Evolutionary conservation across 139 green algal species (phyloP).

Genomic region (Eudorina sp.): DNA sequence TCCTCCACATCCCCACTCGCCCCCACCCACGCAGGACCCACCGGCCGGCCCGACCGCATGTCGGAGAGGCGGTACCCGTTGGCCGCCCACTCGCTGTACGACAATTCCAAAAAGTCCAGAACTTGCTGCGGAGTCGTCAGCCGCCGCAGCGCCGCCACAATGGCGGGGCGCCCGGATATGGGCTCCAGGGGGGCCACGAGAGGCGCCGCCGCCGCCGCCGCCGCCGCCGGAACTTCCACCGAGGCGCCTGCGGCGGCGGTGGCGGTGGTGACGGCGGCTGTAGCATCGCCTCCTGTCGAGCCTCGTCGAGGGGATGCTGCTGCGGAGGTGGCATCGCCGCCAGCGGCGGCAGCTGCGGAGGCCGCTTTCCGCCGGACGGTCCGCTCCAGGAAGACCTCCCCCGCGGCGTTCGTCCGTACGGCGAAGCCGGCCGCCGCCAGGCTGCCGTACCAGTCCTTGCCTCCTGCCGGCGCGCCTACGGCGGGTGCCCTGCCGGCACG

Average conservation of each 20-base stretch:
- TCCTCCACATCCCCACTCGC: background rate
- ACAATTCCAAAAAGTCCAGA: constrained; percentile 35
- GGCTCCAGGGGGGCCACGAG: constrained; percentile 10
- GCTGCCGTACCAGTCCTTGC: background rate
- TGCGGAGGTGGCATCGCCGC: background rate
- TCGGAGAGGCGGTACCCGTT: constrained; percentile 37
- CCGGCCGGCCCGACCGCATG: background rate
- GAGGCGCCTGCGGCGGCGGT: background rate
- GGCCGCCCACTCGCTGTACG: constrained; percentile 33
- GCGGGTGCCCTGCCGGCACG: no score
- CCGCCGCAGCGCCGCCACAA: background rate
- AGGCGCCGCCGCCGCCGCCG: background rate
- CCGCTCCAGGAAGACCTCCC: constrained; percentile 39
- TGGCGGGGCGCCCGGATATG: background rate
- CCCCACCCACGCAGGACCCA: background rate
- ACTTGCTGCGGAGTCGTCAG: constrained; percentile 29
- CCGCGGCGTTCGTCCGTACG: background rate
- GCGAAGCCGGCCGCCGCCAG: constrained; percentile 26
- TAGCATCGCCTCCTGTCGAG: no score
- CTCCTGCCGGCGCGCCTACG: background rate
- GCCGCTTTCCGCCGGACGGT: background rate
- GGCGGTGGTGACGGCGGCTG: background rate
- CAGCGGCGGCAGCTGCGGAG: background rate
- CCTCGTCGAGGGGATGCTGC: no score
- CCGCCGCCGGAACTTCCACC: background rate